Conservation (phyloP, 805 yeast genomes). For the Nakazawaea molendinolei region DNA sequence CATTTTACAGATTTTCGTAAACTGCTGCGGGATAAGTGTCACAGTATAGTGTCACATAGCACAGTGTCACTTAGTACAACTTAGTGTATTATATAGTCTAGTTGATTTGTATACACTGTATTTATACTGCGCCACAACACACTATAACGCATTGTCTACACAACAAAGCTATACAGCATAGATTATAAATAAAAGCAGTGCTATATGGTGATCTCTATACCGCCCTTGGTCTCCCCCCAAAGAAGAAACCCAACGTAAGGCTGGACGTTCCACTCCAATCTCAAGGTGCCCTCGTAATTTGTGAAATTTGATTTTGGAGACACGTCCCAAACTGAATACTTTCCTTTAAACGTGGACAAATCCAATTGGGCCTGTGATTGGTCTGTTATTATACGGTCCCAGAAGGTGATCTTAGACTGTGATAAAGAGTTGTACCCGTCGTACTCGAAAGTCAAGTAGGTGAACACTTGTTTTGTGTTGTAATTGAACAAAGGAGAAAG, state of each 20-base stretch:
- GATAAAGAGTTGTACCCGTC: slow-evolving; percentile 34
- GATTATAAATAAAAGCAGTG: background rate
- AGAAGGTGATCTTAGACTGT: slow-evolving; percentile 67
- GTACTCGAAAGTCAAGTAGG: slow-evolving; percentile 84
- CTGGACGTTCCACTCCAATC: slow-evolving; percentile 86
- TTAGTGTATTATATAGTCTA: too few relatives aligned
- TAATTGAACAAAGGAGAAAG: slow-evolving; percentile 80
- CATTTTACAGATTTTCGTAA: too few relatives aligned
- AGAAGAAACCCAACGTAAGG: slow-evolving; percentile 81
- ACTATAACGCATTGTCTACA: too few relatives aligned
- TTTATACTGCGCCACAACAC: too few relatives aligned
- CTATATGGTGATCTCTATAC: slow-evolving; percentile 17
- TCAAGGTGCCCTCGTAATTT: slow-evolving; percentile 59
- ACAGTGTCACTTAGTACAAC: too few relatives aligned
- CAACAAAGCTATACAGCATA: too few relatives aligned
- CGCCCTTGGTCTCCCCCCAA: slow-evolving; percentile 48
- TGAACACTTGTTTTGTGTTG: slow-evolving; percentile 96
- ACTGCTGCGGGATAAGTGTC: too few relatives aligned
- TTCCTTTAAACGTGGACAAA: slow-evolving; percentile 49
- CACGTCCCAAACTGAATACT: slow-evolving; percentile 86
- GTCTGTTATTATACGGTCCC: slow-evolving; percentile 77
- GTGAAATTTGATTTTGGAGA: slow-evolving; percentile 41
- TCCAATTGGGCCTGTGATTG: slow-evolving; percentile 49
- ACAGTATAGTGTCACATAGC: too few relatives aligned
- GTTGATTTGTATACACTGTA: too few relatives aligned